Base-by-base conservation (phyloP, 768 basidiomycete species). In the Postia placenta region DNA sequence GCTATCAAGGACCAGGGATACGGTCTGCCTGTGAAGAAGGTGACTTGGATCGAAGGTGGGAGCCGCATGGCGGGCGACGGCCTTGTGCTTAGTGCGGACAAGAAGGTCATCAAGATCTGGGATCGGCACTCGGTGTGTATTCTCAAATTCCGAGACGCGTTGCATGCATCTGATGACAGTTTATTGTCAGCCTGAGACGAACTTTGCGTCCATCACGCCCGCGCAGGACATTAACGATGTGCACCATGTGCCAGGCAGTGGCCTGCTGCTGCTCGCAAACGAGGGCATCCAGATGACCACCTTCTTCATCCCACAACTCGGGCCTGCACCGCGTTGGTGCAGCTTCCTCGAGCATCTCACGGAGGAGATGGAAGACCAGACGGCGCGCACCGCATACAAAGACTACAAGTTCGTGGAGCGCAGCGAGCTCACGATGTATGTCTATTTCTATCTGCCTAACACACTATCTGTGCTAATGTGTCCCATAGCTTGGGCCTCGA, bases 101-200 rank as follows among this genome's bases (percentile, higher is more conserved):
- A 84, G 66, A 98, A 98, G 65, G 95, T 99, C 23, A 79, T 97
- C 60, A 99, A 99, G 68, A 85, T 98, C 24, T 99, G 96, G 96
- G 88, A 93, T 62, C 79, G 85, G 47, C 79, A 87, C 65, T 77
- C 76, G 35, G 91, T 91, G 69, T 47, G 87, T 70, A 12, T n/a
- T 3, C 14, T 36, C 24, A n/a, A 30, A 7, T 11, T 44, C 41
- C 28, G 43, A 25, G 35, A 42, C 24, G 15, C 12, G 25, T 17
- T 30, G 5, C 22, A 3, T n/a, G 42, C 44, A 9, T 11, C 38
- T 25, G 3, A n/a, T 15, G 11, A 4, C 3, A 7, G 20, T 15
- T 2, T 20, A 15, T 22, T 2, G 51, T 2, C 47, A 94, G 91
- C 85, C 93, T 26, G 75, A 81, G 6, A 74, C 75, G 24, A 99